phyloP scores from a whole-genome alignment of 2,329 filamentous ascomycete genomes.

The Colletotrichum sansevieriae region DNA sequence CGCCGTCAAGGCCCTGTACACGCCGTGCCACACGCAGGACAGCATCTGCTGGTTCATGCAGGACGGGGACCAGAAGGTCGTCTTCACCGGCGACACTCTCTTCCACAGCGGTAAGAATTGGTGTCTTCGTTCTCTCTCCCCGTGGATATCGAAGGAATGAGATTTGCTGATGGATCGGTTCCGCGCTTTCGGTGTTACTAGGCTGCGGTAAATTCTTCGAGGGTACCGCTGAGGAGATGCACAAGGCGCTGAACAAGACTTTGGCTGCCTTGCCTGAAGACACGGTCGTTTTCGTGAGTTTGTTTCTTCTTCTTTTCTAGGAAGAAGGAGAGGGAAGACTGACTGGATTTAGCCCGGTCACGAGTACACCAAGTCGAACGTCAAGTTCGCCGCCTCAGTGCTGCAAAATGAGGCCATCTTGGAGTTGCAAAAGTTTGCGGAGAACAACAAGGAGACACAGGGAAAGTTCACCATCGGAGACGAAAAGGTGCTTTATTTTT shows the following conservation, averaged over 20 bases:
- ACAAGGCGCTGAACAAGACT: slow-evolving; percentile 89
- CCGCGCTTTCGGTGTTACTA: slow-evolving; percentile 48
- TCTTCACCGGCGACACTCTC: slow-evolving; percentile 96
- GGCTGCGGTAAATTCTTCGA: slow-evolving; percentile 98
- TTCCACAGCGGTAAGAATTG: slow-evolving; percentile 83
- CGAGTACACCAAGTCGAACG: slow-evolving; percentile 98
- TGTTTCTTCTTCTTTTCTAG: not conserved
- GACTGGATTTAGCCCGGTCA: slow-evolving; percentile 81
- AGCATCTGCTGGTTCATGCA: slow-evolving; percentile 96
- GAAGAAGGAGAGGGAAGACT: not conserved
- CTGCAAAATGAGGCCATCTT: slow-evolving; percentile 80
- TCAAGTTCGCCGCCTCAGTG: slow-evolving; percentile 86
- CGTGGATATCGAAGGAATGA: not conserved
- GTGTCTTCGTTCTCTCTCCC: not conserved
- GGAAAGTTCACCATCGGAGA: slow-evolving; percentile 97
- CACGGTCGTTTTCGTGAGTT: slow-evolving; percentile 86
- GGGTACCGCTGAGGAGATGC: slow-evolving; percentile 89
- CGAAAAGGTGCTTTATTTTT: slow-evolving; percentile 77
- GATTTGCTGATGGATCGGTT: not conserved
- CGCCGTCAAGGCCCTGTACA: slow-evolving; percentile 88
- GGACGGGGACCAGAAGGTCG: slow-evolving; percentile 79
- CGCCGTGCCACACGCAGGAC: slow-evolving; percentile 97
- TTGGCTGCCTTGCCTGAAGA: slow-evolving; percentile 87
- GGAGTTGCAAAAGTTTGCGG: slow-evolving; percentile 81
- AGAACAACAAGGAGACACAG: slow-evolving; percentile 87